Conservation (phyloP, 108 stramenopile species). For the Nannochloropsis gaditana region DNA sequence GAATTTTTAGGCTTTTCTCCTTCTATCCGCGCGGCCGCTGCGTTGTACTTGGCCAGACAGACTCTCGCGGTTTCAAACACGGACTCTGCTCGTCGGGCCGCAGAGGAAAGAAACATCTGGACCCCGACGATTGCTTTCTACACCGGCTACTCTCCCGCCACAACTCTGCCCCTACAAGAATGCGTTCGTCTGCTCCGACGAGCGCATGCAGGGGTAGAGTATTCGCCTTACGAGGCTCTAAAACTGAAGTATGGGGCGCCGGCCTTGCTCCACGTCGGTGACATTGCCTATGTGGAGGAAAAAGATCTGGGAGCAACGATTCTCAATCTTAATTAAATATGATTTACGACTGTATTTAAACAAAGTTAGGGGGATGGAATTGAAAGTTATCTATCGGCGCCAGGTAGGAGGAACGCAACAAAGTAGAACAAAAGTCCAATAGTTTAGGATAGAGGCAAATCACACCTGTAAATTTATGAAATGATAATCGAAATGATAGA, state of each 20-base stretch:
- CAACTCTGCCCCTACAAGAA: neutral
- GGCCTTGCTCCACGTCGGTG: neutral
- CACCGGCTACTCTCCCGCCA: neutral
- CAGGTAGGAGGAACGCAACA: too few relatives aligned
- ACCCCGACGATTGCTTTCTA: neutral
- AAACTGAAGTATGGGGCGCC: neutral
- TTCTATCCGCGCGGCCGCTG: constrained; percentile 4
- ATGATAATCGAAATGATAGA: too few relatives aligned
- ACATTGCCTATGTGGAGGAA: neutral
- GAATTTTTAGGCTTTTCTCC: neutral
- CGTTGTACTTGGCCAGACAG: neutral
- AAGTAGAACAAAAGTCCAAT: too few relatives aligned
- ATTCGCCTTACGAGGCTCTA: neutral
- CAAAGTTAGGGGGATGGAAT: too few relatives aligned
- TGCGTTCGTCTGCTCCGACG: neutral
- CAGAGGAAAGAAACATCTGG: constrained; percentile 17
- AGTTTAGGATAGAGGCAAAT: too few relatives aligned
- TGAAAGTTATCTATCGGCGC: too few relatives aligned
- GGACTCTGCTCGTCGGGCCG: neutral
- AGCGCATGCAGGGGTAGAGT: constrained; percentile 19
- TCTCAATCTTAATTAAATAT: too few relatives aligned
- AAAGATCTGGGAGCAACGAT: neutral
- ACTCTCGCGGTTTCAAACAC: neutral
- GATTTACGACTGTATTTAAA: too few relatives aligned
- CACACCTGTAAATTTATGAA: too few relatives aligned